Conservation (phyloP, 2,329 filamentous ascomycete genomes). For the Pseudogymnoascus sp. region DNA sequence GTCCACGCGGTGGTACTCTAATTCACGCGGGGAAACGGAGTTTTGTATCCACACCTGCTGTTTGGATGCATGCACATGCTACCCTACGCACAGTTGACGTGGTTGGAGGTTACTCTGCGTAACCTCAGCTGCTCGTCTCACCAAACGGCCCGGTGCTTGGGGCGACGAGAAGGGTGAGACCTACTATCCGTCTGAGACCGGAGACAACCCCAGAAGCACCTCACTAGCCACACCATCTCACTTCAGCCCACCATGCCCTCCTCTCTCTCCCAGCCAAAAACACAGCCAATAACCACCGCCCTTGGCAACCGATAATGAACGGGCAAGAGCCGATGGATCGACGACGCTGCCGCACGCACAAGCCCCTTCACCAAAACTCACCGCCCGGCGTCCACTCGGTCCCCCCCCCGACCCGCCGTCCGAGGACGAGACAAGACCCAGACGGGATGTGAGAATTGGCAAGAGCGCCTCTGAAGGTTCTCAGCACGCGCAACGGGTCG, state of each 20-base stretch:
- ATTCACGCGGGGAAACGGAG: slow-evolving; percentile 3
- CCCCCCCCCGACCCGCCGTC: background rate
- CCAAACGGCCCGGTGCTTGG: background rate
- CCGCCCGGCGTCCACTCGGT: background rate
- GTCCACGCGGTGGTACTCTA: slow-evolving; percentile 3
- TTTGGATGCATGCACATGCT: background rate
- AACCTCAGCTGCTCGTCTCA: background rate
- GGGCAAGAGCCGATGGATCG: slow-evolving; percentile 8
- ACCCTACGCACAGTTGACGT: slow-evolving; percentile 7
- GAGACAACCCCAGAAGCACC: background rate
- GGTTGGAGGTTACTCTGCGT: background rate
- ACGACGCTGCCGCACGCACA: slow-evolving; percentile 1
- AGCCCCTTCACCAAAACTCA: background rate
- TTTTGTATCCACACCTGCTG: slow-evolving; percentile 2
- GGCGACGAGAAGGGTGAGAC: background rate
- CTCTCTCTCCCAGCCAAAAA: background rate
- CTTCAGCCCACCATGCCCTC: background rate
- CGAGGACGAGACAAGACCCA: background rate
- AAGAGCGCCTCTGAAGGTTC: slow-evolving; percentile 1
- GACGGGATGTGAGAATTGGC: background rate
- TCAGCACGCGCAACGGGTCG: background rate
- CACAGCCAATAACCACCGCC: background rate
- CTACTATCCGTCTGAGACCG: background rate
- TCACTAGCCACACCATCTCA: background rate
- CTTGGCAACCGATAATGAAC: slow-evolving; percentile 5